These are phyloP conservation scores for Colletotrichum caudatum DNA, from an alignment of 2,329 filamentous ascomycete species.

Conservation along the genomic window DNA sequence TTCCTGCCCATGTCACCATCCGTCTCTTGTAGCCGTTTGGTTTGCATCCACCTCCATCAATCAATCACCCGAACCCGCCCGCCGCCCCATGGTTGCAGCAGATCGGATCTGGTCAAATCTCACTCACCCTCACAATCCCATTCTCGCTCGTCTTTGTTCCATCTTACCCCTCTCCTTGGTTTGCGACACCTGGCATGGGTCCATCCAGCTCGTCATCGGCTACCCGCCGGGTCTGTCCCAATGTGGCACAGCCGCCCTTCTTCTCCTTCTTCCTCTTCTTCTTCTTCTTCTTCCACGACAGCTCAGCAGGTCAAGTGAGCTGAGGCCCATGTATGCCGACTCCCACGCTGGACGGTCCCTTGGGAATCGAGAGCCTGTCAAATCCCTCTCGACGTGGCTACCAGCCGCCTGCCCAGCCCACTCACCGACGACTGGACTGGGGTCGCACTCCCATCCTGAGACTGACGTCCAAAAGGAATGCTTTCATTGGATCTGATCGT, in stretches of 20 bases:
- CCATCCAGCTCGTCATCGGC: background rate
- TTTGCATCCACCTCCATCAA: conserved; percentile 7
- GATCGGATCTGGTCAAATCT: conserved; percentile 19
- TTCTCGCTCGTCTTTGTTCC: conserved; percentile 5
- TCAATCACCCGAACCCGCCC: conserved; percentile 20
- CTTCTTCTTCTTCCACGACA: conserved; percentile 2
- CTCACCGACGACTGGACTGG: conserved; percentile 14
- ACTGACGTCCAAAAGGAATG: conserved; percentile 37
- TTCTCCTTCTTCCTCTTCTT: too few relatives aligned
- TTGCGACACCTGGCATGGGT: background rate
- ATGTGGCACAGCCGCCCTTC: too few relatives aligned
- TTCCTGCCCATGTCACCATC: conserved; percentile 19
- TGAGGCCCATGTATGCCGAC: conserved; percentile 46
- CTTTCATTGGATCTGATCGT: conserved; percentile 16
- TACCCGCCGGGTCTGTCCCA: too few relatives aligned
- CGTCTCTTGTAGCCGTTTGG: conserved; percentile 25
- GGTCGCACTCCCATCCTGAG: conserved; percentile 28
- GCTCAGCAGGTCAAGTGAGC: conserved; percentile 48
- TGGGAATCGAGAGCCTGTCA: conserved; percentile 43
- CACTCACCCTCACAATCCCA: conserved; percentile 22
- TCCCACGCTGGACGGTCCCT: conserved; percentile 40
- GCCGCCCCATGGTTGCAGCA: conserved; percentile 10
- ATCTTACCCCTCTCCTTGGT: background rate
- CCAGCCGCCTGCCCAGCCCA: conserved; percentile 30
- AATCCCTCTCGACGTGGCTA: conserved; percentile 15